Conservation (phyloP, 176 grass and related monocot genomes). For the Puya raimondii region DNA sequence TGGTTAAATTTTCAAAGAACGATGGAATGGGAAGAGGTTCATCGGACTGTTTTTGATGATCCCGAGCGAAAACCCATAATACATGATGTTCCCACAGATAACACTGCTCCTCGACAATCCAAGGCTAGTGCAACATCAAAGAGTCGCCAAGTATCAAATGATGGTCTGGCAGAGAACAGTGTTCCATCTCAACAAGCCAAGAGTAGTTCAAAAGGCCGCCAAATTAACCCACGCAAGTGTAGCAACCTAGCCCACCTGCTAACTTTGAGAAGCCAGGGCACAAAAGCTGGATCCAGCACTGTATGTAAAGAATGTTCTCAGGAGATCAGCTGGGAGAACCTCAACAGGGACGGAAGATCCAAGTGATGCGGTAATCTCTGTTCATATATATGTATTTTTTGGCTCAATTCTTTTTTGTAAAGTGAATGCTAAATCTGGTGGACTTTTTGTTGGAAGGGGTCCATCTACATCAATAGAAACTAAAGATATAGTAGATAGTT, state of each 20-base stretch:
- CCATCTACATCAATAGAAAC: no score
- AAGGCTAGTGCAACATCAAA: constrained; percentile 18
- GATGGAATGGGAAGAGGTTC: constrained; percentile 47
- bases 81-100: constrained; percentile 11
- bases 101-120: constrained; percentile 9
- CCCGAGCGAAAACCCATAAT: constrained; percentile 24
- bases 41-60: constrained; percentile 28
- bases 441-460: no score
- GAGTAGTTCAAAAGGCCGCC: constrained; percentile 32
- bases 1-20: constrained; percentile 56
- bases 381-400: constrained; percentile 4
- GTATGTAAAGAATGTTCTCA: constrained; percentile 69
- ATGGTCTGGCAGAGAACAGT: constrained; percentile 28
- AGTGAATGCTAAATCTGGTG: no score
- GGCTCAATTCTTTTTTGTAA: neutral
- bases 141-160: constrained; percentile 22
- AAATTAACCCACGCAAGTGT: constrained; percentile 72
- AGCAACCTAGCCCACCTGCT: constrained; percentile 72
- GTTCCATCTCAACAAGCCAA: constrained; percentile 21
- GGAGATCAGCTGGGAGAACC: constrained; percentile 83
- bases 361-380: constrained; percentile 28
- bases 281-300: constrained; percentile 67
- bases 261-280: constrained; percentile 57
- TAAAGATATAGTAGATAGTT: no score
- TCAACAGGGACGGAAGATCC: constrained; percentile 62